Percentiles rank a stretch among this genome's conserved stretches.
Evolutionary conservation across 2,329 filamentous ascomycete species (phyloP).

Genomic region (Botryotinia convoluta): DNA sequence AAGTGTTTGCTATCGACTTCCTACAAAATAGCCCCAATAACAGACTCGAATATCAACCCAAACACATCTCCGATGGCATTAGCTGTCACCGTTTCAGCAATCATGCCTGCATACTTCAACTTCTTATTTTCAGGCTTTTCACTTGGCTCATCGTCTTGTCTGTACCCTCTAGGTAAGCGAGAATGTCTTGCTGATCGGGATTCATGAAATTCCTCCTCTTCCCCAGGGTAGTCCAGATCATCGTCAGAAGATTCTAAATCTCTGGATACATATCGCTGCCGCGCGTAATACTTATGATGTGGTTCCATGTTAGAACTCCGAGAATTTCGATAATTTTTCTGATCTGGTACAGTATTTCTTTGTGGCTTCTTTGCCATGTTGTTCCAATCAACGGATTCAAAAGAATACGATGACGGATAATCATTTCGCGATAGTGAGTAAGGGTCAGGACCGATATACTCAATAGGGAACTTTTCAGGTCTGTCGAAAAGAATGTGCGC

Average conservation of each 20-base stretch:
- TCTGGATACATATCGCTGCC: not conserved
- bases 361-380: not conserved
- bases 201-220: not conserved
- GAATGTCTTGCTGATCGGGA: not conserved
- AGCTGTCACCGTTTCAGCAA: slow-evolving; percentile 7
- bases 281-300: not conserved
- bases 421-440: not conserved
- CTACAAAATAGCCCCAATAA: slow-evolving; percentile 9
- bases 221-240: not conserved
- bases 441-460: too few species aligned
- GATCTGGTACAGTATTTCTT: not conserved
- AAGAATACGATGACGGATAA: not conserved
- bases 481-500: slow-evolving; percentile 13
- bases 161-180: not conserved
- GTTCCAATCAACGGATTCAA: not conserved
- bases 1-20: not conserved
- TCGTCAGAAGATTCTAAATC: not conserved
- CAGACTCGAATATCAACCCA: slow-evolving; percentile 4
- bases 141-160: not conserved
- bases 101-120: not conserved
- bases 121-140: not conserved
- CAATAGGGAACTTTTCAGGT: not conserved
- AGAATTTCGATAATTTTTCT: not conserved
- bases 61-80: not conserved
- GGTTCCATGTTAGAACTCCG: not conserved